These are phyloP conservation scores for Populus deltoides DNA, from an alignment of 345 rosid genomes.

Conservation along the genomic window DNA sequence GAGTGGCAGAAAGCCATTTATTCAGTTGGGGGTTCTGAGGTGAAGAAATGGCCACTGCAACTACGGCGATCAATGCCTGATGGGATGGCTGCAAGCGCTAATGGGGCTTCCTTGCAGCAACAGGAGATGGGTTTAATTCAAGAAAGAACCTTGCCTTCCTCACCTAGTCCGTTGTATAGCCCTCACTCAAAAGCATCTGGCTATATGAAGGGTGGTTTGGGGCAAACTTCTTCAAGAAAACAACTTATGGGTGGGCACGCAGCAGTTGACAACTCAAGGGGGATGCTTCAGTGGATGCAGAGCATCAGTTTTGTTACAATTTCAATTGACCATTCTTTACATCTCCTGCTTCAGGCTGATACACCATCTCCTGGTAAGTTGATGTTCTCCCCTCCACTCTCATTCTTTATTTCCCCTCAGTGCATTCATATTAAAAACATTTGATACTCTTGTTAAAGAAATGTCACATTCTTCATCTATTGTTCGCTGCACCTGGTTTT, in stretches of 20 bases:
- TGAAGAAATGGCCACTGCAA: slow-evolving; percentile 94
- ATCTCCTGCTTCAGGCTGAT: slow-evolving; percentile 76
- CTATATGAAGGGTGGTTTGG: slow-evolving; percentile 83
- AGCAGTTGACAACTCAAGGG: slow-evolving; percentile 65
- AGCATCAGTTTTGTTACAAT: slow-evolving; percentile 87
- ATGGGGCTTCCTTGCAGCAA: slow-evolving; percentile 77
- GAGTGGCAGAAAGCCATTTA: slow-evolving; percentile 99
- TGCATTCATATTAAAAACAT: not conserved
- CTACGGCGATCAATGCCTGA: slow-evolving; percentile 80
- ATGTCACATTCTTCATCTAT: not conserved
- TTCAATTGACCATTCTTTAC: slow-evolving; percentile 82
- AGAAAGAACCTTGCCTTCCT: slow-evolving; percentile 82
- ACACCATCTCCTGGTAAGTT: slow-evolving; percentile 66
- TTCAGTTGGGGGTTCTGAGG: slow-evolving; percentile 84
- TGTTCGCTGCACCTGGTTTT: not conserved
- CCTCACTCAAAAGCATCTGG: slow-evolving; percentile 78
- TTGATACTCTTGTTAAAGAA: not conserved
- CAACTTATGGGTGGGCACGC: slow-evolving; percentile 73
- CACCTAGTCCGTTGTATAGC: slow-evolving; percentile 77
- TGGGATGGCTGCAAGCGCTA: slow-evolving; percentile 65
- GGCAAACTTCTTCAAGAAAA: slow-evolving; percentile 73
- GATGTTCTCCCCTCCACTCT: slow-evolving; percentile 6
- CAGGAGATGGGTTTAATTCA: slow-evolving; percentile 91
- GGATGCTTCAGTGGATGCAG: slow-evolving; percentile 94
- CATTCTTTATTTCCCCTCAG: not conserved